These are phyloP conservation scores for Brettanomyces custersianus DNA, from an alignment of 805 yeast species.

Conservation along the genomic window DNA sequence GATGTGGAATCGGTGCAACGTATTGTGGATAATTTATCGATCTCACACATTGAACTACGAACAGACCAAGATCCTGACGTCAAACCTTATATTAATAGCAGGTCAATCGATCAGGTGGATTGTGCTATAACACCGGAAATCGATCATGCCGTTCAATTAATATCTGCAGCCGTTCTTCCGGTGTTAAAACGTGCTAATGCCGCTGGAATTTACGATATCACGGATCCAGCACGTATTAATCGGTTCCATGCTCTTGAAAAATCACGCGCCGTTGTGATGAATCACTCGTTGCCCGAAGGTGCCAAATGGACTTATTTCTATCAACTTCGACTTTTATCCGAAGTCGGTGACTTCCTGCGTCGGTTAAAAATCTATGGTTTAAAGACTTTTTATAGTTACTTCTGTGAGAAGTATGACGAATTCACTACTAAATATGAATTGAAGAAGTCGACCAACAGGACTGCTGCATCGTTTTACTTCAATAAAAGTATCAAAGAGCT, in stretches of 20 bases:
- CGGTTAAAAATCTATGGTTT: constrained; percentile 78
- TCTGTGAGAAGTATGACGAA: constrained; percentile 47
- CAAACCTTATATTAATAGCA: constrained; percentile 63
- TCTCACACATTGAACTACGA: constrained; percentile 75
- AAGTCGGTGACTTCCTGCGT: constrained; percentile 63
- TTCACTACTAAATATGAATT: constrained; percentile 47
- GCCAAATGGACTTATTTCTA: constrained; percentile 65
- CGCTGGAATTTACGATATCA: constrained; percentile 50
- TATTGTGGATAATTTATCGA: constrained; percentile 61
- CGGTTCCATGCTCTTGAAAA: constrained; percentile 66
- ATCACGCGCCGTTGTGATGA: constrained; percentile 45
- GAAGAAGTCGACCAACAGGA: constrained; percentile 53
- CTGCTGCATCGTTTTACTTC: constrained; percentile 53
- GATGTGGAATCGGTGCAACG: constrained; percentile 83
- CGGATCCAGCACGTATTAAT: constrained; percentile 61
- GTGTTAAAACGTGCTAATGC: constrained; percentile 54
- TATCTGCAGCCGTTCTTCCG: constrained; percentile 63
- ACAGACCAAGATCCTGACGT: constrained; percentile 82
- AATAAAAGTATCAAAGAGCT: constrained; percentile 38
- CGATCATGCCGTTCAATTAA: constrained; percentile 39
- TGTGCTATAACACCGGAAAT: constrained; percentile 50
- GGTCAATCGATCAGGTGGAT: constrained; percentile 49
- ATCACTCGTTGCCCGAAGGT: constrained; percentile 54
- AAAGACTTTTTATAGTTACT: constrained; percentile 62
- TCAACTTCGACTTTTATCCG: constrained; percentile 51